Evolutionary conservation across 257 asterid genomes (phyloP), one percentile per base, ranked within the genome.

Genomic region (Salvia miltiorrhiza): DNA sequence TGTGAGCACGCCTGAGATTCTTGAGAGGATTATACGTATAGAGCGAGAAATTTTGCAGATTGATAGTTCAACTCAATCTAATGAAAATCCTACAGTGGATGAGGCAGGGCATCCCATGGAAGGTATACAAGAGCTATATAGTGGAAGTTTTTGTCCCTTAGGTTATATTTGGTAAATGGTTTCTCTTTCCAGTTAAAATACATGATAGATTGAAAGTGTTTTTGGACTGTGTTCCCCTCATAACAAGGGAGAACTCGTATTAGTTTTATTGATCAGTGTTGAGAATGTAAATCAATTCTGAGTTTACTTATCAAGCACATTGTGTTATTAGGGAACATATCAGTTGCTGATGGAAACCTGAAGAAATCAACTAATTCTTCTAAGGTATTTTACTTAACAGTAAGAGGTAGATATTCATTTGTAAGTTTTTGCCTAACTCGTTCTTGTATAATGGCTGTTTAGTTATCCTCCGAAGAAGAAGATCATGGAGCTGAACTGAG

Each of bases 1-100:
- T 62, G 86, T 90, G 23, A 90, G 97, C 80, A 86, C 94, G 1
- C 96, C 97, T 6, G 97, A 90, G 74, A 85, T 90, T 79, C 94
- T 90, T 37, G 96, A 90, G 86, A 83, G 96, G 79, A 79, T 88
- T 65, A 57, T 83, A 62, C 84, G 83, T 32, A 76, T 86, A 70
- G 97, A 90, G 66, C 76, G 69, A 20, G 97, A 90, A 79, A 84
- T 90, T 74, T 67, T 78, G 74, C 97, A 90, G 83, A 90, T 90
- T 77, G 94, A 86, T 70, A 81, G 77, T 64, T 85, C 96, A 21
- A 69, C 78, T 55, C 93, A 90, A 72, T 73, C 85, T 55, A 86
- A 76, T 73, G 88, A 84, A 47, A 49, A 55, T 70, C 62, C 77
- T 23, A 76, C 68, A 12, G 20, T 69, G 32, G 82, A 81, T 64